phyloP scores from a whole-genome alignment of 257 asterid species.

The Rubia yunnanensis region DNA sequence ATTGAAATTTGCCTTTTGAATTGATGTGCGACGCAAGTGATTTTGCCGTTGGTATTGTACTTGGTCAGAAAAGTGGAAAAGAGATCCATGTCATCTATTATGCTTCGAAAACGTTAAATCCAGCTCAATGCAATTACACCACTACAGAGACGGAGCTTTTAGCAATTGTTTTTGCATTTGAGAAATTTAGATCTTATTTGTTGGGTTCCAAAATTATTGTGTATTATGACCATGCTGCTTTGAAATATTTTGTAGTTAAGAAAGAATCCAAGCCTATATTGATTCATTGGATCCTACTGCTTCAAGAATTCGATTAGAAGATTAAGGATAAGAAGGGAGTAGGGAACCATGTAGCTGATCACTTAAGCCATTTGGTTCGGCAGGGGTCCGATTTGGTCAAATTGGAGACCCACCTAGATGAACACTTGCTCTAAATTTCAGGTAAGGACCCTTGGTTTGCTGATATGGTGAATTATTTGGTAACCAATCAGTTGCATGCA shows the following conservation, averaged over 20 bases:
- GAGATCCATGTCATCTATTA: neutral
- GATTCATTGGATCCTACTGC: neutral
- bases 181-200: neutral
- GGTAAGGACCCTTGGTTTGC: too few species aligned
- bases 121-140: neutral
- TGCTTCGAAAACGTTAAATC: neutral
- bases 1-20: too few species aligned
- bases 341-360: neutral
- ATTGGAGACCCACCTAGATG: too few species aligned
- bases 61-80: neutral
- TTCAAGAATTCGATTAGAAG: neutral
- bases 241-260: neutral
- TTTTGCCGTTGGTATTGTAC: too few species aligned
- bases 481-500: too few species aligned
- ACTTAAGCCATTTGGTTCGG: too few species aligned
- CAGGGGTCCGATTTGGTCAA: too few species aligned
- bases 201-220: neutral
- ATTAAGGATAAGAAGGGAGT: neutral
- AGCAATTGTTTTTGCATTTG: neutral
- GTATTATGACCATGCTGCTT: neutral
- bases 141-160: neutral
- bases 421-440: too few species aligned
- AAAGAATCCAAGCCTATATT: neutral
- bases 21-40: too few species aligned
- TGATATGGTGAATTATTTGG: too few species aligned